Conservation (phyloP, 352 stramenopile genomes). For the Pseudoperonospora humuli region DNA sequence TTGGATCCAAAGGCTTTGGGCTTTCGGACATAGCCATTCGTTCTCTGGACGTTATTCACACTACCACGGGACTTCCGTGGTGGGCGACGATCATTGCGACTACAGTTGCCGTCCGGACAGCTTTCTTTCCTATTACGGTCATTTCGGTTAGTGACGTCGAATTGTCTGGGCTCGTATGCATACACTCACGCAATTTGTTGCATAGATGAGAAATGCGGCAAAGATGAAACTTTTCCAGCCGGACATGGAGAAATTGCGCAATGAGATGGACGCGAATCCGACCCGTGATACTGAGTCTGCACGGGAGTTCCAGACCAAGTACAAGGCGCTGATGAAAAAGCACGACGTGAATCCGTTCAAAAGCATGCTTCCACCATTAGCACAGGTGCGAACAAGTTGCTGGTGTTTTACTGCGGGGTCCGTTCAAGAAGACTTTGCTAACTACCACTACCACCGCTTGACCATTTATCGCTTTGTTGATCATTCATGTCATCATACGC, state of each 20-base stretch:
- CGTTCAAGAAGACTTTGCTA: background rate
- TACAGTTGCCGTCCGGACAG: conserved; percentile 65
- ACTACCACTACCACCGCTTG: background rate
- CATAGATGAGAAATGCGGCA: conserved; percentile 72
- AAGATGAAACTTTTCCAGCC: conserved; percentile 80
- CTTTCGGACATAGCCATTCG: conserved; percentile 71
- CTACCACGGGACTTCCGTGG: conserved; percentile 77
- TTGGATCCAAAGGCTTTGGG: conserved; percentile 31
- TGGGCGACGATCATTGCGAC: conserved; percentile 82
- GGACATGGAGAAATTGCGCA: conserved; percentile 76
- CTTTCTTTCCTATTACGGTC: conserved; percentile 71
- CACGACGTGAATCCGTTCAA: conserved; percentile 73
- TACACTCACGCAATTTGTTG: background rate
- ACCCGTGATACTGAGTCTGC: conserved; percentile 42
- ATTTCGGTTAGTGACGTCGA: conserved; percentile 47
- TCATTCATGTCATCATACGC: conserved; percentile 1
- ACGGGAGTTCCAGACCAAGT: conserved; percentile 57
- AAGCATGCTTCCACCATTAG: conserved; percentile 59
- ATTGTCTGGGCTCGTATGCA: background rate
- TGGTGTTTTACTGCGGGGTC: too few species aligned
- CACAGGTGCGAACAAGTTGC: conserved; percentile 24
- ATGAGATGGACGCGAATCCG: conserved; percentile 50
- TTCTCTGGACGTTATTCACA: conserved; percentile 65
- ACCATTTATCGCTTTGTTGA: background rate
- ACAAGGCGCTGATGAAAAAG: conserved; percentile 78